Conservation (phyloP, 495 filamentous ascomycete genomes). For the Tuber borchii region DNA sequence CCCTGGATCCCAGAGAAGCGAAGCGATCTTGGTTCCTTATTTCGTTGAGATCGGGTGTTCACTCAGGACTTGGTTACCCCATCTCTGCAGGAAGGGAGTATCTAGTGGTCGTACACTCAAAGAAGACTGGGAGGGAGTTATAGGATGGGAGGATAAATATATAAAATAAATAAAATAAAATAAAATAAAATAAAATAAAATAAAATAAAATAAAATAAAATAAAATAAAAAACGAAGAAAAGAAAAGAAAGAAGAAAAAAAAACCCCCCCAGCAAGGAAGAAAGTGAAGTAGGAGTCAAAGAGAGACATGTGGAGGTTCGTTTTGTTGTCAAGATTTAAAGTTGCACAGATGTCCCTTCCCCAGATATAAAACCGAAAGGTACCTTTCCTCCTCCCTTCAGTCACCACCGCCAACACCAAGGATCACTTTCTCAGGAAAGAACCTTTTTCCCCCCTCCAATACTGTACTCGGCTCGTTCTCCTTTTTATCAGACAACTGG, state of each 20-base stretch:
- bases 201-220: too few relatives aligned
- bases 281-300: conserved; percentile 19
- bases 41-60: conserved; percentile 13
- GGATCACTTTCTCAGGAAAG: conserved; percentile 1
- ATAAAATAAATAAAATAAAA: conserved; percentile 21
- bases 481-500: not conserved
- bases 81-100: conserved; percentile 28
- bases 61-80: conserved; percentile 23
- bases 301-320: conserved; percentile 24
- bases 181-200: conserved; percentile 19
- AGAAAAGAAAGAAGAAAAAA: conserved; percentile 1
- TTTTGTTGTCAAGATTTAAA: conserved; percentile 32
- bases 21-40: conserved; percentile 5
- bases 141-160: conserved; percentile 18
- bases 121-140: conserved; percentile 12
- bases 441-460: not conserved
- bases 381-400: conserved; percentile 32
- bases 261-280: conserved; percentile 12
- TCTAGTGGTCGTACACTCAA: conserved; percentile 24
- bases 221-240: conserved; percentile 12
- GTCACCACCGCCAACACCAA: conserved; percentile 3
- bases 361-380: conserved; percentile 30
- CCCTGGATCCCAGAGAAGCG: not conserved
- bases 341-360: conserved; percentile 31
- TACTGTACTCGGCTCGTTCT: not conserved